Conservation (phyloP, 306 rosid genomes). For the Corylus avellana region DNA sequence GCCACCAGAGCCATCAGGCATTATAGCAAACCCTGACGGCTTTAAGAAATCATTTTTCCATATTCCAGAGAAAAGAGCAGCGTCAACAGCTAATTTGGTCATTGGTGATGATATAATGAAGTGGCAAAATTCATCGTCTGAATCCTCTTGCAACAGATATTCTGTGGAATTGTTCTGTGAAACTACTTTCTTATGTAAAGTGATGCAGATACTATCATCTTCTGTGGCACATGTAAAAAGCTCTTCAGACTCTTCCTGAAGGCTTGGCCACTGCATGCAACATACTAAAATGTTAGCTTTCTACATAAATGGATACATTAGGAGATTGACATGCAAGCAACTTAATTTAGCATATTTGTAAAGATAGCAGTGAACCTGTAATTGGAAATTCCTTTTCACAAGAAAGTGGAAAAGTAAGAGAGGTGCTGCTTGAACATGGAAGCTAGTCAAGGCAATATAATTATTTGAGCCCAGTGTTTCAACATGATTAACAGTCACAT, state of each 20-base stretch:
- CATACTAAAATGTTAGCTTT: not conserved
- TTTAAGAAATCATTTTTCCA: not conserved
- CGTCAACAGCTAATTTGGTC: not conserved
- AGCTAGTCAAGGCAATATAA: conserved; percentile 23
- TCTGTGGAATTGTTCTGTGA: not conserved
- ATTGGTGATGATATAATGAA: conserved; percentile 19
- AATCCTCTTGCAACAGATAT: conserved; percentile 29
- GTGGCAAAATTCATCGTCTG: conserved; percentile 27
- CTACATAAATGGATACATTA: not conserved
- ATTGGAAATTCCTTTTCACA: not conserved
- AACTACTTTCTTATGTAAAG: conserved; percentile 1
- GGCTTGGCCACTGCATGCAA: conserved; percentile 27
- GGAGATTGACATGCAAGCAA: not conserved
- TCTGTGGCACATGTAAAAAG: not conserved
- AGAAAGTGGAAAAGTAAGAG: not conserved
- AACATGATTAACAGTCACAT: not conserved
- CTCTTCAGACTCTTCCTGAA: conserved; percentile 9
- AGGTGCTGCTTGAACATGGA: conserved; percentile 20
- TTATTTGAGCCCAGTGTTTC: not conserved
- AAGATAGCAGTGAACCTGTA: conserved; percentile 18
- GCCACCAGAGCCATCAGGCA: conserved; percentile 27
- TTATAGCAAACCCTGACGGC: conserved; percentile 31
- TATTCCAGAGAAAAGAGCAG: not conserved
- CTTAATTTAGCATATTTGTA: not conserved
- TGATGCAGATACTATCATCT: conserved; percentile 6